Conservation (phyloP, 2,329 filamentous ascomycete genomes). For the Neonectria coccinea region DNA sequence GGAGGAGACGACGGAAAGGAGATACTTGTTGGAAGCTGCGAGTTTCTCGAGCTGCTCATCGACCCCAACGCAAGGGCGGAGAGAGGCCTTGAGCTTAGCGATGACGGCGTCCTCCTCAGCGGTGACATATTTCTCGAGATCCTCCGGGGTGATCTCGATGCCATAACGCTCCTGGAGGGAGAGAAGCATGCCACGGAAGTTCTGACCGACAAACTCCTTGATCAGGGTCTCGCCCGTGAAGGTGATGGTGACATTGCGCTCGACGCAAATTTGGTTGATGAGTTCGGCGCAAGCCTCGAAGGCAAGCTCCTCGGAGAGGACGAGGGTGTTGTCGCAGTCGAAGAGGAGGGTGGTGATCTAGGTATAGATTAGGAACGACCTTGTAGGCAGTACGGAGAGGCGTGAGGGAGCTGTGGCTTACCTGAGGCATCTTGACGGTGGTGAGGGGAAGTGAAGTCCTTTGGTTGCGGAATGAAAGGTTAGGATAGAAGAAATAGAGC, state of each 20-base stretch:
- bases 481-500: not conserved
- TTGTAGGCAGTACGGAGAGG: conserved; percentile 8
- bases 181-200: conserved; percentile 92
- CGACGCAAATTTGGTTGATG: conserved; percentile 84
- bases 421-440: conserved; percentile 26
- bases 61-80: conserved; percentile 76
- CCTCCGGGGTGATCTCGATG: conserved; percentile 75
- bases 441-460: conserved; percentile 1
- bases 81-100: conserved; percentile 77
- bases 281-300: conserved; percentile 92
- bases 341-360: conserved; percentile 78
- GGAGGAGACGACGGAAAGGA: conserved; percentile 83
- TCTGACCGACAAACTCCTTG: conserved; percentile 89
- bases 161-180: conserved; percentile 80
- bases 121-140: conserved; percentile 79
- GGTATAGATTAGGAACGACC: conserved; percentile 14
- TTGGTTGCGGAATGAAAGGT: not conserved
- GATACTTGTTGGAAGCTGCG: conserved; percentile 70
- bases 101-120: conserved; percentile 88
- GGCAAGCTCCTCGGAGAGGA: conserved; percentile 89
- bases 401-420: conserved; percentile 12
- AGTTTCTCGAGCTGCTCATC: conserved; percentile 76
- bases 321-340: conserved; percentile 91
- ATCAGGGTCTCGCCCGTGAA: conserved; percentile 86
- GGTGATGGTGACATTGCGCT: conserved; percentile 70